Conservation (phyloP, 148 eudicot species). For the Fagopyrum homotropicum region DNA sequence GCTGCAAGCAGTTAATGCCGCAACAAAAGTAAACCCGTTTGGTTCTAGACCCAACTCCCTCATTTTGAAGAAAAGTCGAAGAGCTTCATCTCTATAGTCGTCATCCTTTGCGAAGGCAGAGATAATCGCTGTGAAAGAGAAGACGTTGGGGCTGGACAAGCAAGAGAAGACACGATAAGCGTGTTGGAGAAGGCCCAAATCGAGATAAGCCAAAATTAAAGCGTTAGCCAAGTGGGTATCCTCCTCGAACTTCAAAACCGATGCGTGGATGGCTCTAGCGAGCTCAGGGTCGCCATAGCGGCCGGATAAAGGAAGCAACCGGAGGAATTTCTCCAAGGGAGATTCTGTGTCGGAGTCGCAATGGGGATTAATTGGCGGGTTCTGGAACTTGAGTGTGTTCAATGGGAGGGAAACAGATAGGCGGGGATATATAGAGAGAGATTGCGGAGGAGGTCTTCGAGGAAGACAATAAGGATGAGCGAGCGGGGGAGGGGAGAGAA, state of each 20-base stretch:
- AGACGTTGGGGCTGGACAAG: conserved; percentile 53
- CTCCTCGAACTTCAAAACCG: conserved; percentile 51
- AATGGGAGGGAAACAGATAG: conserved; percentile 22
- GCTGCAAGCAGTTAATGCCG: conserved; percentile 61
- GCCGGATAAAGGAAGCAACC: conserved; percentile 40
- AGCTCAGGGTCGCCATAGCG: conserved; percentile 39
- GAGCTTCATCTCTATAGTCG: conserved; percentile 39
- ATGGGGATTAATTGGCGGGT: background rate
- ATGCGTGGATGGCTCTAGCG: conserved; percentile 46
- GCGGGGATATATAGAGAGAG: conserved; percentile 7
- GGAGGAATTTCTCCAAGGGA: conserved; percentile 22
- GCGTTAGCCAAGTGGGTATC: conserved; percentile 34
- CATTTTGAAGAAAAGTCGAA: conserved; percentile 52
- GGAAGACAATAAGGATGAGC: background rate
- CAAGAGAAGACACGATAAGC: conserved; percentile 41
- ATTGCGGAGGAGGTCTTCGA: conserved; percentile 19
- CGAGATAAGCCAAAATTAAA: conserved; percentile 53
- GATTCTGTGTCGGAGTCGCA: conserved; percentile 18
- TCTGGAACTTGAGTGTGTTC: background rate
- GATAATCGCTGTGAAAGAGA: conserved; percentile 50
- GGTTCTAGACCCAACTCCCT: conserved; percentile 47
- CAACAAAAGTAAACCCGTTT: conserved; percentile 67
- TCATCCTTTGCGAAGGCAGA: conserved; percentile 47
- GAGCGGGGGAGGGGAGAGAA: conserved; percentile 16
- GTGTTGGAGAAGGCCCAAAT: conserved; percentile 33